Percentiles rank a stretch among this genome's conserved stretches.
These are phyloP conservation scores for Sporodiniella umbellata DNA, from an alignment of 371 early-diverging fungal species.

Conservation along the genomic window DNA sequence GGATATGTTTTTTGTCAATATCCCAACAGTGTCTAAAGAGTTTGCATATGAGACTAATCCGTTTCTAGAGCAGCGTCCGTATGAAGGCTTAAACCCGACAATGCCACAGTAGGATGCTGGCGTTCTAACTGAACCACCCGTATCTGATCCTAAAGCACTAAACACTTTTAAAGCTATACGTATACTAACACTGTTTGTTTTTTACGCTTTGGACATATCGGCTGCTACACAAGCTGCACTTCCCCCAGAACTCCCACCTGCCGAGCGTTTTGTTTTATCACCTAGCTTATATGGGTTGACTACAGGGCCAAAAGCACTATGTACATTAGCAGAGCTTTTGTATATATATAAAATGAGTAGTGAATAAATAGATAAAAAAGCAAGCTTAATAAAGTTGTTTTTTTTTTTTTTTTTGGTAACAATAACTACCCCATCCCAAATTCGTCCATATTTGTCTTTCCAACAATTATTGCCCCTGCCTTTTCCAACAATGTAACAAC, in stretches of 20 bases:
- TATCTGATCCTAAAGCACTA: conserved; percentile 88
- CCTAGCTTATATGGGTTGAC: conserved; percentile 41
- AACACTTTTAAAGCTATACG: background rate
- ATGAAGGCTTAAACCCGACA: conserved; percentile 91
- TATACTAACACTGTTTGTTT: background rate
- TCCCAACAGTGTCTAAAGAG: conserved; percentile 88
- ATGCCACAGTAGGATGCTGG: conserved; percentile 95
- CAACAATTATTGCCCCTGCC: conserved; percentile 72
- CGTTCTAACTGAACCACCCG: conserved; percentile 91
- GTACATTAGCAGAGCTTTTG: conserved; percentile 49
- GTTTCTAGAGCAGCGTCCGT: conserved; percentile 84
- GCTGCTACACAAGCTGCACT: conserved; percentile 90
- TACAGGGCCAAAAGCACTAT: conserved; percentile 47
- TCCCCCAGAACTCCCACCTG: conserved; percentile 95
- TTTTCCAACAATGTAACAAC: conserved; percentile 58
- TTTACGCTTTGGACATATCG: conserved; percentile 73
- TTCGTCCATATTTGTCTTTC: conserved; percentile 95
- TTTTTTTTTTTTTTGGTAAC: background rate
- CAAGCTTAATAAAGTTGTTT: background rate
- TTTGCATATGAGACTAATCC: conserved; percentile 88
- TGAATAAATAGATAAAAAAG: too few species aligned
- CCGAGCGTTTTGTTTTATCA: conserved; percentile 33
- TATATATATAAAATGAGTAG: background rate
- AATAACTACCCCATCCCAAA: conserved; percentile 91
- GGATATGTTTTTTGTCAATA: conserved; percentile 59